phyloP scores from a whole-genome alignment of 352 stramenopile species.

The Elongisporangium senticosum region DNA sequence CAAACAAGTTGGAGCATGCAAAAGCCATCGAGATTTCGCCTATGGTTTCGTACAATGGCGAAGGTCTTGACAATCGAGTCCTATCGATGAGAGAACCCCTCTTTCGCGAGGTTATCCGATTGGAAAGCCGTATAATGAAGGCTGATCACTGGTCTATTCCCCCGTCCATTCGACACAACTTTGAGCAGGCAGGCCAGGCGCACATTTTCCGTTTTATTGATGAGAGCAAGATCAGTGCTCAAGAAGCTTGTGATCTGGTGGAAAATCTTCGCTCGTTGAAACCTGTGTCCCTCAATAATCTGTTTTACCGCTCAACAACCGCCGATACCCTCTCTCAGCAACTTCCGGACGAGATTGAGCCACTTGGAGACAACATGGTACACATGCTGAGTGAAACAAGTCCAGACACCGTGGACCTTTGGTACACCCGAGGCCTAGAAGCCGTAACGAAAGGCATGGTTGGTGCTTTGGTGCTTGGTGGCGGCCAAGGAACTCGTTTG shows the following conservation, averaged over 20 bases:
- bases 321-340: conserved; percentile 15
- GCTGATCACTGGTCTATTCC: conserved; percentile 25
- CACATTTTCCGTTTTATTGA: conserved; percentile 52
- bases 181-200: conserved; percentile 26
- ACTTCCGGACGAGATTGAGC: conserved; percentile 21
- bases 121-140: conserved; percentile 24
- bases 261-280: conserved; percentile 28
- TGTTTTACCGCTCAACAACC: conserved; percentile 33
- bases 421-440: conserved; percentile 41
- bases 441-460: conserved; percentile 80
- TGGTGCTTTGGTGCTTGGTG: conserved; percentile 87
- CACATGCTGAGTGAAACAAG: conserved; percentile 25
- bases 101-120: conserved; percentile 23
- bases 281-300: conserved; percentile 20
- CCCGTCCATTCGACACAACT: conserved; percentile 23
- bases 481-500: conserved; percentile 94
- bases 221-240: conserved; percentile 18
- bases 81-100: conserved; percentile 16
- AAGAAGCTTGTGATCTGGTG: conserved; percentile 28
- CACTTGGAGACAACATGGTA: conserved; percentile 35
- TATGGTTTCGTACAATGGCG: conserved; percentile 83
- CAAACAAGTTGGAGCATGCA: conserved; percentile 28
- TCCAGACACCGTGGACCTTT: conserved; percentile 21
- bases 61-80: conserved; percentile 51
- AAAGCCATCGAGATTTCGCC: conserved; percentile 76